A percentile compares a stretch with the other conserved stretches of the same genome.
Evolutionary conservation across 1,284 basidiomycete species (phyloP).

Genomic region (Tylopilus orsonianus): DNA sequence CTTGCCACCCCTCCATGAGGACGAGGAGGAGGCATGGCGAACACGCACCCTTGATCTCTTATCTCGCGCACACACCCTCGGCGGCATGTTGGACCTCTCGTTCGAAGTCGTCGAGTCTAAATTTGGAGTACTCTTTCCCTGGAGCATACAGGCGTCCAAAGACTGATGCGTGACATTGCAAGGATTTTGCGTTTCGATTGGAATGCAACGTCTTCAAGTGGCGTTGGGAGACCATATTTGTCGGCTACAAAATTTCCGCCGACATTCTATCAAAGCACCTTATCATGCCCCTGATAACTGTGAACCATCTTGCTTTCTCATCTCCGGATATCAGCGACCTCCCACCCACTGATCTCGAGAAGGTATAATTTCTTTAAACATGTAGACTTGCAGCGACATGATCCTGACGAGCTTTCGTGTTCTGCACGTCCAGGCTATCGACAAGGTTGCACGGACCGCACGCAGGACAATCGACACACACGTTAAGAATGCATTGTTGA

Average conservation of each 20-base stretch:
- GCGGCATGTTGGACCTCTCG: constrained; percentile 52
- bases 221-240: constrained; percentile 70
- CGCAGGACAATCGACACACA: constrained; percentile 69
- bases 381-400: background rate
- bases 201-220: constrained; percentile 63
- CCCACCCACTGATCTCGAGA: constrained; percentile 59
- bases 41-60: constrained; percentile 51
- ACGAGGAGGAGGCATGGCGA: constrained; percentile 58
- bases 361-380: constrained; percentile 41
- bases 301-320: constrained; percentile 63
- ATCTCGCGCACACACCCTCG: constrained; percentile 55
- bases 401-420: constrained; percentile 10
- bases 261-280: constrained; percentile 74
- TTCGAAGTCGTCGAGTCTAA: constrained; percentile 58
- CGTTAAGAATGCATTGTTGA: constrained; percentile 65
- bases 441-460: constrained; percentile 65
- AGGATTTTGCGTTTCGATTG: constrained; percentile 69
- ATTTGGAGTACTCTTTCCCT: constrained; percentile 48
- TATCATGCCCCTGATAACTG: constrained; percentile 70
- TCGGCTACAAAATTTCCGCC: constrained; percentile 63
- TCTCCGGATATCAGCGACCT: constrained; percentile 55
- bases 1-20: constrained; percentile 32
- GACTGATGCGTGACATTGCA: constrained; percentile 17
- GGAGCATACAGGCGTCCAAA: background rate
- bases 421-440: constrained; percentile 49